These are phyloP conservation scores for Malus sieversii DNA, from an alignment of 306 rosid genomes.

Conservation along the genomic window DNA sequence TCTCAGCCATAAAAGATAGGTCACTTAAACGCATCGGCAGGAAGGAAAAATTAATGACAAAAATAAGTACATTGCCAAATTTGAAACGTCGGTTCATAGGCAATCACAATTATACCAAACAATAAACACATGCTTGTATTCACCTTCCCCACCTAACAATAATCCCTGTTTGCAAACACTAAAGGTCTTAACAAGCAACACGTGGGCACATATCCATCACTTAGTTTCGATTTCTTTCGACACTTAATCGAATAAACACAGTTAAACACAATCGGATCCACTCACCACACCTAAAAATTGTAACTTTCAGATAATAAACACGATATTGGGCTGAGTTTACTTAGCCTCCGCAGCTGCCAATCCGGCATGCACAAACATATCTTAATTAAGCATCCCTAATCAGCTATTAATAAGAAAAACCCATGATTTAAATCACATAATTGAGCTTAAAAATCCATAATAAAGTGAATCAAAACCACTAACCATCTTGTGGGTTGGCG, in stretches of 20 bases:
- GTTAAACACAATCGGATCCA: not conserved
- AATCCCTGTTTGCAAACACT: not conserved
- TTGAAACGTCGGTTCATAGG: not conserved
- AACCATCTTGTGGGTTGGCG: constrained; percentile 74
- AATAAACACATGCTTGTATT: not conserved
- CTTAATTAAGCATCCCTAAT: not conserved
- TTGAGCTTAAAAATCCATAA: not conserved
- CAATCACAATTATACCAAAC: not conserved
- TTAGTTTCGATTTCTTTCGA: not conserved
- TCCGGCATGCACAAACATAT: not conserved
- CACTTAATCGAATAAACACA: not conserved
- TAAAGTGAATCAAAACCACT: constrained; percentile 13
- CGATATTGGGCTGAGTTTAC: not conserved
- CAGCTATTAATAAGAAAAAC: not conserved
- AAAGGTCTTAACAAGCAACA: not conserved
- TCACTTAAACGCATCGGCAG: not conserved
- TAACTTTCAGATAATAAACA: not conserved
- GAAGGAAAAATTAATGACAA: not conserved
- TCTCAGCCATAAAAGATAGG: not conserved
- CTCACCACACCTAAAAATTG: not conserved
- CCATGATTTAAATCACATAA: not conserved
- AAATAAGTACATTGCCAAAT: not conserved
- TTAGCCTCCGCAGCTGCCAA: not conserved
- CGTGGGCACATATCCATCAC: not conserved
- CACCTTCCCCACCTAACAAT: not conserved